phyloP scores from a whole-genome alignment of 176 grass and related monocot genomes.

The Guadua angustifolia region DNA sequence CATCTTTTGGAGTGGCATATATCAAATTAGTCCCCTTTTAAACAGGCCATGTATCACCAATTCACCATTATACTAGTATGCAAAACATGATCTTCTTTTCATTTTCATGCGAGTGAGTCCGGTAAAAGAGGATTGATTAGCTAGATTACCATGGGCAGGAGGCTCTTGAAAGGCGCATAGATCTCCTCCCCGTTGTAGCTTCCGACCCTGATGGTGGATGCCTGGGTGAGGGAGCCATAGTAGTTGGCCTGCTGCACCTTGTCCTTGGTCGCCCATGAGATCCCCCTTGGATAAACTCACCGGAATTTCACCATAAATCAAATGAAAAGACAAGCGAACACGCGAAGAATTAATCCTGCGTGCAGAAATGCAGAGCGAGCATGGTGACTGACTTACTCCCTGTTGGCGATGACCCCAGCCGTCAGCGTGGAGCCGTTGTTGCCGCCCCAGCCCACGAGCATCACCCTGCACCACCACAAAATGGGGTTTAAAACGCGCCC shows the following conservation, averaged over 20 bases:
- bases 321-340: not conserved
- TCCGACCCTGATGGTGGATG: slow-evolving; percentile 84
- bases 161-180: slow-evolving; percentile 92
- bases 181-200: slow-evolving; percentile 96
- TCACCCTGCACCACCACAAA: slow-evolving; percentile 60
- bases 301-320: not conserved
- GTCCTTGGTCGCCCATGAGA: slow-evolving; percentile 97
- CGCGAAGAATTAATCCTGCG: not conserved
- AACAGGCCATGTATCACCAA: not conserved
- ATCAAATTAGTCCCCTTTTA: not conserved
- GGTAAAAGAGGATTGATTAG: not conserved
- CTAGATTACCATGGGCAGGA: slow-evolving; percentile 84
- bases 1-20: too few species aligned
- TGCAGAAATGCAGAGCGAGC: not conserved
- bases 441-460: slow-evolving; percentile 96
- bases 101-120: not conserved
- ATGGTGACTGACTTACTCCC: slow-evolving; percentile 57
- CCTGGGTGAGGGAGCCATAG: slow-evolving; percentile 90
- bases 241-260: slow-evolving; percentile 98
- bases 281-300: slow-evolving; percentile 66
- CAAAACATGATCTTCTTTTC: not conserved
- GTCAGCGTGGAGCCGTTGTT: slow-evolving; percentile 95
- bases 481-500: not conserved
- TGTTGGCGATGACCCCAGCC: slow-evolving; percentile 92
- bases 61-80: not conserved